phyloP scores from a whole-genome alignment of 306 rosid species.

The Biancaea sappan region DNA sequence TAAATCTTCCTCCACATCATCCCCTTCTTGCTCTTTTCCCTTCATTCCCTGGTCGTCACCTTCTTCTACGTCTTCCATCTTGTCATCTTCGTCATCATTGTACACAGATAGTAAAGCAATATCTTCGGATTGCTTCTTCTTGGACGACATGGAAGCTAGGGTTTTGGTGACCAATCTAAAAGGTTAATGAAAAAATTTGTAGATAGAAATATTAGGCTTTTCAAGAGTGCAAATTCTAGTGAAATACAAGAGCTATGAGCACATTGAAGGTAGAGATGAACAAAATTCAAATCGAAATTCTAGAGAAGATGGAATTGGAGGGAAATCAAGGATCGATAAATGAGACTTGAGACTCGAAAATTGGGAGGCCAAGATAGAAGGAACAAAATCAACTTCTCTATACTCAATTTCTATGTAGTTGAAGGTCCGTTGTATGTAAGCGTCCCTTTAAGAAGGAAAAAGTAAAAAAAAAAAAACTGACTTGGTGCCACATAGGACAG shows the following conservation, averaged over 20 bases:
- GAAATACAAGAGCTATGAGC: not conserved
- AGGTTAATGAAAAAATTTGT: not conserved
- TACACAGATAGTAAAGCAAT: conserved; percentile 53
- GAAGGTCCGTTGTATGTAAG: no score
- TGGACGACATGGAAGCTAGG: conserved; percentile 47
- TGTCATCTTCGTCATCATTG: conserved; percentile 48
- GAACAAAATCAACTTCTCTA: no score
- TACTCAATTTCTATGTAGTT: no score
- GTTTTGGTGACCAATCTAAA: not conserved
- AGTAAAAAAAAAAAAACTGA: no score
- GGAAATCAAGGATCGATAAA: not conserved
- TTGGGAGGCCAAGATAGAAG: no score
- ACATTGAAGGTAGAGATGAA: not conserved
- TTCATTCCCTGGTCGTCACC: conserved; percentile 3
- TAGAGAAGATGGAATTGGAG: not conserved
- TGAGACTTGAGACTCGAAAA: not conserved
- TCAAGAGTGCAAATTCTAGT: not conserved
- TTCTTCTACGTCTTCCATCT: conserved; percentile 48
- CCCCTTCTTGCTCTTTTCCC: not conserved
- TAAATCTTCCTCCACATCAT: conserved; percentile 39
- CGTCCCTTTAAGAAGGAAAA: no score
- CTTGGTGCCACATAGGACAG: no score
- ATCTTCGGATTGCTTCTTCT: conserved; percentile 50
- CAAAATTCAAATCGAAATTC: not conserved
- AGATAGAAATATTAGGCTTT: not conserved